phyloP scores from a whole-genome alignment of 2,329 filamentous ascomycete genomes.

The Colletotrichum sp. region DNA sequence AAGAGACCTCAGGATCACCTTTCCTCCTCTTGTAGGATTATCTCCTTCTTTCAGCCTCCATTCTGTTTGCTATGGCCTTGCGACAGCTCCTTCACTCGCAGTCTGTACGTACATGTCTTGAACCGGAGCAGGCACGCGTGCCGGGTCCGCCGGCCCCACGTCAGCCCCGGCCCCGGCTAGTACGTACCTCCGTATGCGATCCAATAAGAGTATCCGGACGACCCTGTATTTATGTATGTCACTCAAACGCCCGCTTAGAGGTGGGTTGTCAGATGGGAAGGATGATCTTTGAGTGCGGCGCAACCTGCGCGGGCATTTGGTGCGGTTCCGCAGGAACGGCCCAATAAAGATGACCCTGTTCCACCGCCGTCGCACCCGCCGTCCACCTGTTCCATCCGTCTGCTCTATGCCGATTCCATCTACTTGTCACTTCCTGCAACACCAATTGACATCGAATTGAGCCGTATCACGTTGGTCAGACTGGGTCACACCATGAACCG shows the following conservation, averaged over 20 bases:
- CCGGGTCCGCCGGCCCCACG: not conserved
- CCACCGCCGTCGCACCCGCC: not conserved
- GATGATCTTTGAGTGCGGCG: not conserved
- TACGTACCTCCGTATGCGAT: not conserved
- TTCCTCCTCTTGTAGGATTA: rapidly evolving
- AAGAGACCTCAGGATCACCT: rapidly evolving
- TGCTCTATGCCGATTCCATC: rapidly evolving
- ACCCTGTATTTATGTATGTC: not conserved
- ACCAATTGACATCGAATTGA: not conserved
- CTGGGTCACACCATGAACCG: not conserved
- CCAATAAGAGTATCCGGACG: not conserved
- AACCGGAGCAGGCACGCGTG: not conserved
- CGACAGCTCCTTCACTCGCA: not conserved
- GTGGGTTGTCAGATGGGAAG: not conserved
- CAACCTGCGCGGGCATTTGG: not conserved
- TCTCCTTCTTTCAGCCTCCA: not conserved
- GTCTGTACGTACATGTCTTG: not conserved
- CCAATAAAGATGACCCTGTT: not conserved
- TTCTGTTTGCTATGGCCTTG: not conserved
- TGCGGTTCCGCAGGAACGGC: not conserved
- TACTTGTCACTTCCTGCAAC: too few relatives aligned
- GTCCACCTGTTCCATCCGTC: not conserved
- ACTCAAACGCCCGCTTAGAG: not conserved
- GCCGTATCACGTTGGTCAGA: not conserved
- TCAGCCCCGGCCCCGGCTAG: not conserved